These are phyloP conservation scores for Aspergillus fischeri DNA, from an alignment of 2,329 filamentous ascomycete genomes.

Conservation along the genomic window DNA sequence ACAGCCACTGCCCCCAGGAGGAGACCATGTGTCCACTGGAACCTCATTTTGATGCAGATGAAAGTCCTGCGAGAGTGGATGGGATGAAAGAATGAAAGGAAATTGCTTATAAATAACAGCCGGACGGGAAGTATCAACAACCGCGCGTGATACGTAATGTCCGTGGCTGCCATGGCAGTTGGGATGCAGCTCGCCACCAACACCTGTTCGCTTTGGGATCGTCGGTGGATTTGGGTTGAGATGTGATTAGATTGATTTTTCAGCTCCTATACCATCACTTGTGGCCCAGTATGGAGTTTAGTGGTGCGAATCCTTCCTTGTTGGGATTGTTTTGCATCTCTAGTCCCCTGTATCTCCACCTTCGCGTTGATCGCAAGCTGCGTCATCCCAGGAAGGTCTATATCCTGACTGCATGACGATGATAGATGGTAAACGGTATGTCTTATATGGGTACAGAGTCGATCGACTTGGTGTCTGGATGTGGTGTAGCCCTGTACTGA, in stretches of 20 bases:
- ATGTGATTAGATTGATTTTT: background rate
- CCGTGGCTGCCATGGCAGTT: background rate
- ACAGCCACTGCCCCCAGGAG: constrained; percentile 11
- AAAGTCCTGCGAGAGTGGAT: background rate
- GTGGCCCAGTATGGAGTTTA: background rate
- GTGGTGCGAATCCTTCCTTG: background rate
- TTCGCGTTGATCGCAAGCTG: background rate
- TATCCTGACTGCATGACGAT: too few relatives aligned
- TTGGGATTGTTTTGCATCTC: background rate
- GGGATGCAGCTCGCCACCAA: background rate
- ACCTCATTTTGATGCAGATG: constrained; percentile 8
- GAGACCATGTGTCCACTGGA: constrained; percentile 8
- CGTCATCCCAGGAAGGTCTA: background rate
- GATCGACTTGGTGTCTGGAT: too few relatives aligned
- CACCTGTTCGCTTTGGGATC: background rate
- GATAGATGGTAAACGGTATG: too few relatives aligned
- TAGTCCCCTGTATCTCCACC: too few relatives aligned
- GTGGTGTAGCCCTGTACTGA: too few relatives aligned
- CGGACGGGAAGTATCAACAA: background rate
- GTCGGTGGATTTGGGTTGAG: background rate
- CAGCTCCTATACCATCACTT: background rate
- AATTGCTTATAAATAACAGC: background rate
- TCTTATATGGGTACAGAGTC: too few relatives aligned
- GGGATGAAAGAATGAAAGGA: background rate
- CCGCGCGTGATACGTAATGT: background rate